Percentiles rank a stretch among this genome's conserved stretches.
Evolutionary conservation across 176 grass and related monocot genomes (phyloP).

Genomic region (Cenchrus purpureus): DNA sequence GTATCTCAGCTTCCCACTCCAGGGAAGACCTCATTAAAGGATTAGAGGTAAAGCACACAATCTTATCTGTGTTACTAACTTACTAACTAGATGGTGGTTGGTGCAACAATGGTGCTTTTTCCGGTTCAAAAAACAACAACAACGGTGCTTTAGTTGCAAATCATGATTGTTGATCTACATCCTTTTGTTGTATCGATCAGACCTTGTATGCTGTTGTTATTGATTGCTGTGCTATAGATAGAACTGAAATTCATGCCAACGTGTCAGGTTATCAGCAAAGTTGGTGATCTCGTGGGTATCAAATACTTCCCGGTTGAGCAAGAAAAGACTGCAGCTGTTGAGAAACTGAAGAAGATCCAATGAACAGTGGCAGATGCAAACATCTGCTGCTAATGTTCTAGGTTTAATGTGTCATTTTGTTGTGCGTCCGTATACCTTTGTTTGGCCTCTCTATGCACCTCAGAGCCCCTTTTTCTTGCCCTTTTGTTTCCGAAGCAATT

Average conservation of each 20-base stretch:
- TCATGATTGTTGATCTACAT: background rate
- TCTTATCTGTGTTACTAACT: slow-evolving; percentile 24
- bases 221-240: background rate
- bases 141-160: slow-evolving; percentile 5
- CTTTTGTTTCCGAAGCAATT: slow-evolving; percentile 36
- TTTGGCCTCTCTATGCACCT: slow-evolving; percentile 42
- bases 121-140: too few species aligned
- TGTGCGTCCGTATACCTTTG: slow-evolving; percentile 24
- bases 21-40: slow-evolving; percentile 92
- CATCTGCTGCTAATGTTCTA: slow-evolving; percentile 38
- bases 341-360: slow-evolving; percentile 76
- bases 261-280: slow-evolving; percentile 94
- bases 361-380: slow-evolving; percentile 36
- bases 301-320: slow-evolving; percentile 91
- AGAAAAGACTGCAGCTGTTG: slow-evolving; percentile 46
- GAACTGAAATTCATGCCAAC: slow-evolving; percentile 26
- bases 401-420: slow-evolving; percentile 37
- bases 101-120: background rate
- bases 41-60: slow-evolving; percentile 67
- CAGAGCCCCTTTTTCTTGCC: slow-evolving; percentile 17
- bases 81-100: slow-evolving; percentile 17
- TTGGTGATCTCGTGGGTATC: slow-evolving; percentile 94
- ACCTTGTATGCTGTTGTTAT: background rate
- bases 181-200: background rate
- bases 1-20: slow-evolving; percentile 90